Conservation (phyloP, 2,329 filamentous ascomycete genomes). For the Aureobasidium leucospermi region DNA sequence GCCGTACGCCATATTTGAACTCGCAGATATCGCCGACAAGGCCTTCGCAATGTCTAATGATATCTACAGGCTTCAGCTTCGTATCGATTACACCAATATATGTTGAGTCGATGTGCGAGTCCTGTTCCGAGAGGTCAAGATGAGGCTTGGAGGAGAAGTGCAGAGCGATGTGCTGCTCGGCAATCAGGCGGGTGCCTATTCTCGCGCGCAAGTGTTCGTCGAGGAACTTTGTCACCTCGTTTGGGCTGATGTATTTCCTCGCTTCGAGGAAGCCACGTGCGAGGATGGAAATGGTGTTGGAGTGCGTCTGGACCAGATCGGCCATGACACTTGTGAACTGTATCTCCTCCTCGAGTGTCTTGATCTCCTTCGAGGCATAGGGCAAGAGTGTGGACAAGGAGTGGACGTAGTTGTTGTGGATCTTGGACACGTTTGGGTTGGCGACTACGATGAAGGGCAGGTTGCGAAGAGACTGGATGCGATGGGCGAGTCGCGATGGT, state of each 20-base stretch:
- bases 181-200: constrained; percentile 88
- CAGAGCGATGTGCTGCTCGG: constrained; percentile 92
- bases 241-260: constrained; percentile 74
- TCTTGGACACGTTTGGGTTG: constrained; percentile 89
- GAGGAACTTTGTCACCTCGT: constrained; percentile 82
- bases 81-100: constrained; percentile 97
- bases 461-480: constrained; percentile 86
- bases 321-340: constrained; percentile 87
- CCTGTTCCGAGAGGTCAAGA: constrained; percentile 45
- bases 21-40: constrained; percentile 96
- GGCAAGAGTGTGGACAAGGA: constrained; percentile 85
- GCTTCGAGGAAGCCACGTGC: constrained; percentile 91
- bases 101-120: constrained; percentile 37
- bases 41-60: constrained; percentile 75
- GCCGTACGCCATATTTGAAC: constrained; percentile 85
- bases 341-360: constrained; percentile 76
- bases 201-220: constrained; percentile 89
- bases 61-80: constrained; percentile 68
- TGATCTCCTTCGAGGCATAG: constrained; percentile 66
- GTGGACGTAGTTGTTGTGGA: constrained; percentile 94
- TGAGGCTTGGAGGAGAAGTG: constrained; percentile 71
- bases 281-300: constrained; percentile 87
- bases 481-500: constrained; percentile 84
- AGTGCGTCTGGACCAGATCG: constrained; percentile 90
- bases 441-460: constrained; percentile 96